Conservation (phyloP, 352 stramenopile species). For the Globisporangium heterothallicum region DNA sequence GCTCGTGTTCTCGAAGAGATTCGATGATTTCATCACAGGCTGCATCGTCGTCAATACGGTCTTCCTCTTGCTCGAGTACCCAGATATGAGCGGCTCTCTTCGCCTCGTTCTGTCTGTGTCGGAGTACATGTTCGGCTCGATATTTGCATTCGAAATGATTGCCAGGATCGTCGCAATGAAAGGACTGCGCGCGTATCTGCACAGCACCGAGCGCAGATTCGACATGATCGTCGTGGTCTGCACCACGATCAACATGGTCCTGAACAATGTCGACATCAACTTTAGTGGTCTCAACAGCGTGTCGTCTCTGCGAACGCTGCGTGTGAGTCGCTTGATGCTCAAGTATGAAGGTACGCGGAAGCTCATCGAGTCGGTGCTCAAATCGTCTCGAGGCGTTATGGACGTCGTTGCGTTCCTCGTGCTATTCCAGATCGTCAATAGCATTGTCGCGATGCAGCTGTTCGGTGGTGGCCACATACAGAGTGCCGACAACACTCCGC, state of each 20-base stretch:
- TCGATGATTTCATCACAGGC: conserved; percentile 62
- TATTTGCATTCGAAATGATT: conserved; percentile 65
- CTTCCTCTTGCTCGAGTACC: conserved; percentile 65
- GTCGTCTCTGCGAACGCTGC: conserved; percentile 65
- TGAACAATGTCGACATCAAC: conserved; percentile 46
- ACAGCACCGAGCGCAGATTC: conserved; percentile 60
- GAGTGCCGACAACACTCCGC: conserved; percentile 39
- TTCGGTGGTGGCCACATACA: conserved; percentile 53
- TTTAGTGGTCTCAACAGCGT: conserved; percentile 62
- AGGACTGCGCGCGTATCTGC: conserved; percentile 40
- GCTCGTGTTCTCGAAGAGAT: conserved; percentile 64
- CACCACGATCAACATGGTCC: conserved; percentile 61
- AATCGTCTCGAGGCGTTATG: conserved; percentile 72
- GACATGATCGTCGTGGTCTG: conserved; percentile 69
- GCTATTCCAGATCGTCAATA: conserved; percentile 72
- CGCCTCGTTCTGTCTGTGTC: conserved; percentile 32
- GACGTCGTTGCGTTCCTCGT: conserved; percentile 73
- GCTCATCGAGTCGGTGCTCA: conserved; percentile 70
- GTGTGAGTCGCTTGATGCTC: conserved; percentile 70
- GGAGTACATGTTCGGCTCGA: conserved; percentile 67
- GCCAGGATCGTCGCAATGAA: conserved; percentile 52
- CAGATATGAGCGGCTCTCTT: conserved; percentile 39
- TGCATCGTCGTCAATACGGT: conserved; percentile 69
- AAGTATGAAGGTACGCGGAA: conserved; percentile 78
- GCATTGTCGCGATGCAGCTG: conserved; percentile 73